phyloP scores from a whole-genome alignment of 441 rosid species.

The Erysimum cheiri region DNA sequence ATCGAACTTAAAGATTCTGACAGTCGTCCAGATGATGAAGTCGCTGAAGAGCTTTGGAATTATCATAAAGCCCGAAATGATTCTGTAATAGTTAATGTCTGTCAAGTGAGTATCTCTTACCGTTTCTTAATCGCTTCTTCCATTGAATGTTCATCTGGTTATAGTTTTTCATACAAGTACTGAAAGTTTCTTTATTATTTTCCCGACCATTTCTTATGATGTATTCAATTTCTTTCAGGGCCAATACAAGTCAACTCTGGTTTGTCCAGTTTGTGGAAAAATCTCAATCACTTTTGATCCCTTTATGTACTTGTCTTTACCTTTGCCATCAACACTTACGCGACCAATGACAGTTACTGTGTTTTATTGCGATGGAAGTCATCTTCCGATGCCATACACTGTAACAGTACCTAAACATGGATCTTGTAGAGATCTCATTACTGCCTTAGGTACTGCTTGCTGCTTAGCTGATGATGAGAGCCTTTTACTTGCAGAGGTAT shows the following conservation, averaged over 20 bases:
- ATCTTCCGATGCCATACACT: conserved; percentile 61
- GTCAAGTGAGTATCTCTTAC: conserved; percentile 56
- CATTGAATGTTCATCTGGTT: conserved; percentile 41
- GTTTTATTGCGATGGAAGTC: conserved; percentile 56
- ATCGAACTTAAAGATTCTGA: conserved; percentile 65
- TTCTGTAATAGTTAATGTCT: conserved; percentile 69
- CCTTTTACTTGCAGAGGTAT: conserved; percentile 69
- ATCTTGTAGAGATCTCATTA: conserved; percentile 56
- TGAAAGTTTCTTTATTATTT: conserved; percentile 22
- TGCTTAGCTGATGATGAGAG: conserved; percentile 60
- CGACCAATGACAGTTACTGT: conserved; percentile 63
- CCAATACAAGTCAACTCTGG: conserved; percentile 74
- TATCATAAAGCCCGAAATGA: conserved; percentile 75
- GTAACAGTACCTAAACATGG: conserved; percentile 68
- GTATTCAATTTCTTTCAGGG: conserved; percentile 51
- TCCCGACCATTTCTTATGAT: conserved; percentile 22
- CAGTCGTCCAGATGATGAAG: conserved; percentile 67
- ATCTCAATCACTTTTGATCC: conserved; percentile 76
- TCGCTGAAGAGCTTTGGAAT: conserved; percentile 68
- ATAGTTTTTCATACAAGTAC: conserved; percentile 8
- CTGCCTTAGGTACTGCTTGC: conserved; percentile 61
- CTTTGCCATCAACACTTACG: conserved; percentile 60
- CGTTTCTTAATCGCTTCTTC: conserved; percentile 22
- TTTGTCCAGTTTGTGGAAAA: conserved; percentile 67
- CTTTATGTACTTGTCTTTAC: conserved; percentile 74